A percentile compares a stretch with the other conserved stretches of the same genome.
phyloP scores from a whole-genome alignment of 495 filamentous ascomycete genomes.

The Cladorrhinum samala region DNA sequence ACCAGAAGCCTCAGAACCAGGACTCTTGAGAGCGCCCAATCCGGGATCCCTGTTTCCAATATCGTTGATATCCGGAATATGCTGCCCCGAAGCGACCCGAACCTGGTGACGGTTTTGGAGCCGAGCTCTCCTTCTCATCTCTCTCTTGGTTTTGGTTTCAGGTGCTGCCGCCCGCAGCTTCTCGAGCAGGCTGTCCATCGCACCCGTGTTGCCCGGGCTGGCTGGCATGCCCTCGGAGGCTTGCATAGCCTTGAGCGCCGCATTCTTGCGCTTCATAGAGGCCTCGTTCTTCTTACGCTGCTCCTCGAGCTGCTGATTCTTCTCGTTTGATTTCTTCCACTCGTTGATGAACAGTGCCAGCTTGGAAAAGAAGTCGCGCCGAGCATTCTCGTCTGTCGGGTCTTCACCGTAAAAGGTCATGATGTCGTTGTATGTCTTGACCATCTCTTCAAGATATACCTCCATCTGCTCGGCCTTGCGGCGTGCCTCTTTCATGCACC shows the following conservation, averaged over 20 bases:
- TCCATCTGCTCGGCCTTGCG: slow-evolving; percentile 95
- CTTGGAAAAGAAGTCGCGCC: slow-evolving; percentile 94
- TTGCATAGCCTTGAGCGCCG: slow-evolving; percentile 56
- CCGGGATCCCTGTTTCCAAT: slow-evolving; percentile 42
- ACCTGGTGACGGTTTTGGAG: slow-evolving; percentile 89
- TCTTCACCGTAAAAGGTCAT: slow-evolving; percentile 98
- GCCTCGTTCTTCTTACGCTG: slow-evolving; percentile 76
- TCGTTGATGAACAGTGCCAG: slow-evolving; percentile 85
- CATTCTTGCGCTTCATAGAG: slow-evolving; percentile 82
- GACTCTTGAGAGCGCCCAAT: slow-evolving; percentile 15
- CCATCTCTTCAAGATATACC: slow-evolving; percentile 90
- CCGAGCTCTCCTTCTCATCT: slow-evolving; percentile 77
- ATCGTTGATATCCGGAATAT: slow-evolving; percentile 64
- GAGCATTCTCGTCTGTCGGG: slow-evolving; percentile 82
- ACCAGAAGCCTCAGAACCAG: slow-evolving; percentile 16
- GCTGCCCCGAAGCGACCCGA: slow-evolving; percentile 81
- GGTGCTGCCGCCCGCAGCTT: slow-evolving; percentile 92
- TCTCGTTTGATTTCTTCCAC: slow-evolving; percentile 93
- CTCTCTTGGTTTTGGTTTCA: slow-evolving; percentile 77
- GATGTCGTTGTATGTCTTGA: slow-evolving; percentile 85
- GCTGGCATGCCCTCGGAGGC: slow-evolving; percentile 44
- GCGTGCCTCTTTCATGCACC: slow-evolving; percentile 92
- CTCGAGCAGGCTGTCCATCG: slow-evolving; percentile 95
- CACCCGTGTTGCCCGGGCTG: slow-evolving; percentile 75
- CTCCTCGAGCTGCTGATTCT: slow-evolving; percentile 83